Base-by-base conservation (phyloP, 306 rosid species). In the Gastrolobium bilobum region DNA sequence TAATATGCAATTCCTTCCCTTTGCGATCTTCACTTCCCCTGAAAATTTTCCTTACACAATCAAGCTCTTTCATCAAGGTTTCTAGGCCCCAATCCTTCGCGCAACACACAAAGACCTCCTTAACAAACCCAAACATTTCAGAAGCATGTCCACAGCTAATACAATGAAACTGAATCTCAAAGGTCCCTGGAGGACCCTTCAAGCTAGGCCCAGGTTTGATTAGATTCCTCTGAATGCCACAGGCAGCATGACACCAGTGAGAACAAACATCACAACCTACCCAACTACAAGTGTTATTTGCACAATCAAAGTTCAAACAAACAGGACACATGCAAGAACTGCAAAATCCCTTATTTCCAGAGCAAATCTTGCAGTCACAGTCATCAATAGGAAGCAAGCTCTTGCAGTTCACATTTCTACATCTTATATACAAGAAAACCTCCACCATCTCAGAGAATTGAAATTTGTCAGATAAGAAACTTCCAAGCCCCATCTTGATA, bases 241-340 rank as follows among this genome's bases (percentile, higher is more conserved):
- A 93, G 33, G 93, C 86, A 60, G 96, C 94, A 71, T 93, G 97
- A 83, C 94, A 91, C 97, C 97, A 93, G 79, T 93, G 97, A 1
- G 87, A 89, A 73, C 97, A 93, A 40, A 91, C 90, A 75, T 93
- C 97, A 72, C 97, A 93, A 7, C 97, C 97, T 48, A 93, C 93
- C 97, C 97, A 93, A 75, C 91, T 91, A 50, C 97, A 93, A 48
- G 97, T 93, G 54, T 93, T 91, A 84, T 4, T 93, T 5, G 97
- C 97, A 80, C 89, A 89, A 61, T 93, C 97, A 52, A 93, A 93
- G 78, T 84, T 93, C 92, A 93, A 79, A 73, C 97, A 93, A 33
- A 93, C 76, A 38, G 96, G 96, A 76, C 97, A 93, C 97, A 89
- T 93, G 60, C 97, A 93, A 37, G 92, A 83, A 50, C 95, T 89